Percentiles rank a stretch among this genome's conserved stretches.
Conservation (phyloP, 805 yeast species). For the Pichia manshurica region DNA sequence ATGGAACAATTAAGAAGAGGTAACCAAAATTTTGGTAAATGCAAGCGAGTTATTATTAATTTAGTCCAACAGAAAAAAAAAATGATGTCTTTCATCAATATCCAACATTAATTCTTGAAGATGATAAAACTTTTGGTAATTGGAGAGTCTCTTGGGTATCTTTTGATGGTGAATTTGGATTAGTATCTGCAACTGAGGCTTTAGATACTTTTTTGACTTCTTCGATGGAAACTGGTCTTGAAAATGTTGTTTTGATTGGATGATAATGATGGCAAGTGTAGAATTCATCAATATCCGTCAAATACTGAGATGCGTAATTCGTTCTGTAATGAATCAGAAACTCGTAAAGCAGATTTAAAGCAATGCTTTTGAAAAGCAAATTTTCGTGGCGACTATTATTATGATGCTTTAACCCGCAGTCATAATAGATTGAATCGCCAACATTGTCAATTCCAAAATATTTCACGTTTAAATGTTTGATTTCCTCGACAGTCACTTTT, state of each 20-base stretch:
- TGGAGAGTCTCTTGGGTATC: not conserved
- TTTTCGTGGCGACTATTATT: conserved; percentile 28
- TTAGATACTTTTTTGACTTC: conserved; percentile 6
- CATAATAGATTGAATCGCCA: conserved; percentile 32
- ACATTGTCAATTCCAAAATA: conserved; percentile 31
- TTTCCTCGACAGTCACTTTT: conserved; percentile 32
- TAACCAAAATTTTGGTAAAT: no score
- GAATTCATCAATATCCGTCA: conserved; percentile 27
- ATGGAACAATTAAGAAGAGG: not conserved
- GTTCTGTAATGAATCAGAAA: conserved; percentile 32
- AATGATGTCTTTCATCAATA: no score
- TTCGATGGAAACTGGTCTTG: conserved; percentile 15
- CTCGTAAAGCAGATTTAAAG: conserved; percentile 26
- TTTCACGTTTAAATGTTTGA: conserved; percentile 21
- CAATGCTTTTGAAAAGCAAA: conserved; percentile 18
- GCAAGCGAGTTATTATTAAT: no score
- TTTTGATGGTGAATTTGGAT: not conserved
- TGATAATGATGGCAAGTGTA: conserved; percentile 26
- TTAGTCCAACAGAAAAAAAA: no score
- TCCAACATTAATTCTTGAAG: conserved; percentile 11
- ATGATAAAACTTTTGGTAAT: conserved; percentile 14
- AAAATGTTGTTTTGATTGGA: conserved; percentile 21
- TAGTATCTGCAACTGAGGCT: not conserved
- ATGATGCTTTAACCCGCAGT: conserved; percentile 27
- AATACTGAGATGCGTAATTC: conserved; percentile 29